Evolutionary conservation across 2,329 filamentous ascomycete genomes (phyloP).

Genomic region (Paracamarosporium sp.): DNA sequence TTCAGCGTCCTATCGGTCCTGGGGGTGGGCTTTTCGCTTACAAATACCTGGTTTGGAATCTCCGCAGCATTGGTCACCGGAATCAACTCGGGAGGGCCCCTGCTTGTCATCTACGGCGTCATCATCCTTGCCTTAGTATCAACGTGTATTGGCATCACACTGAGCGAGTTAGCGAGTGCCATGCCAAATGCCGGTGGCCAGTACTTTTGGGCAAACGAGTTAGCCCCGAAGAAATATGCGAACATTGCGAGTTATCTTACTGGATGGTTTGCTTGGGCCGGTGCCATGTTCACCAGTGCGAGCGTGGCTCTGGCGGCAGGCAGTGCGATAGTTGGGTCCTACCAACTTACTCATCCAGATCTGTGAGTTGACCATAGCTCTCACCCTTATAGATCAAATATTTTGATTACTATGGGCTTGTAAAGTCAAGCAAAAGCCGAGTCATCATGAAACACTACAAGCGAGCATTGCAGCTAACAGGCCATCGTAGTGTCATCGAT

Average conservation of each 20-base stretch:
- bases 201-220: conserved; percentile 59
- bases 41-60: conserved; percentile 61
- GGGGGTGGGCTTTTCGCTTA: conserved; percentile 59
- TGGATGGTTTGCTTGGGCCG: conserved; percentile 62
- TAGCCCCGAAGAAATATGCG: conserved; percentile 55
- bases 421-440: background rate
- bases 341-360: conserved; percentile 59
- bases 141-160: conserved; percentile 53
- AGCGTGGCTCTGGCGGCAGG: conserved; percentile 59
- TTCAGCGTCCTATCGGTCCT: conserved; percentile 58
- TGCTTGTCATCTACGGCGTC: conserved; percentile 59
- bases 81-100: conserved; percentile 58
- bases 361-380: conserved; percentile 51
- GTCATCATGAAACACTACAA: background rate
- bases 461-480: conserved; percentile 7
- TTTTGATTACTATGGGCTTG: background rate
- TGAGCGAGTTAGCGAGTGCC: conserved; percentile 57
- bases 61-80: conserved; percentile 57
- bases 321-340: conserved; percentile 58
- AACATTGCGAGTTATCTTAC: conserved; percentile 56
- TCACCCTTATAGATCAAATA: background rate
- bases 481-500: conserved; percentile 33
- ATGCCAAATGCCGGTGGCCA: conserved; percentile 60
- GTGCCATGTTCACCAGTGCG: conserved; percentile 61
- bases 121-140: conserved; percentile 55